Evolutionary conservation across 2,329 filamentous ascomycete species (phyloP).

Genomic region (Sclerotinia spermophila): DNA sequence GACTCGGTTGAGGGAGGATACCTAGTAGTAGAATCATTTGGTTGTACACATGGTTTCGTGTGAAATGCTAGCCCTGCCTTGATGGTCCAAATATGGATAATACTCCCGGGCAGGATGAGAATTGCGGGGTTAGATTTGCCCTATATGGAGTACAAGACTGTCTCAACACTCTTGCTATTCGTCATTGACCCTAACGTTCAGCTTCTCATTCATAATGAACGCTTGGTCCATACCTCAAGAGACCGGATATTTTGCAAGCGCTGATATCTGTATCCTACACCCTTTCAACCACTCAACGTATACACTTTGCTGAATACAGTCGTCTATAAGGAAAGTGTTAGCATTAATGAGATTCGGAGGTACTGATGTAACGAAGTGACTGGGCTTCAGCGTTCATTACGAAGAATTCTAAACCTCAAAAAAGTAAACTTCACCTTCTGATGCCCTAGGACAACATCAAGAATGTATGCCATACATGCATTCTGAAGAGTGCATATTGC

Average conservation of each 20-base stretch:
- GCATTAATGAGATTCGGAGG: not conserved
- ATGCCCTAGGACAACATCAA: too few relatives aligned
- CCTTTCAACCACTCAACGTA: not conserved
- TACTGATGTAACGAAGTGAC: not conserved
- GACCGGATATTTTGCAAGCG: not conserved
- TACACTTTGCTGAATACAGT: not conserved
- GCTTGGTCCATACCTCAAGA: not conserved
- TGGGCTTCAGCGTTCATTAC: not conserved
- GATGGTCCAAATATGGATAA: not conserved
- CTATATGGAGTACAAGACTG: not conserved
- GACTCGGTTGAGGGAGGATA: not conserved
- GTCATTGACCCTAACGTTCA: too few relatives aligned
- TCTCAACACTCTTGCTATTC: not conserved
- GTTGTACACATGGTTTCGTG: not conserved
- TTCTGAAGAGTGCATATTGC: too few relatives aligned
- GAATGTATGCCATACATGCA: too few relatives aligned
- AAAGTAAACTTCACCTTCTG: too few relatives aligned
- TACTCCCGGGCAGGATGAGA: not conserved
- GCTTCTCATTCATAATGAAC: accelerated
- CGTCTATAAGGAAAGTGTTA: not conserved
- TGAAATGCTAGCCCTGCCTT: not conserved
- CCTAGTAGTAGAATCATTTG: not conserved
- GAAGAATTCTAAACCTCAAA: too few relatives aligned
- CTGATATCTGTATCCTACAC: not conserved
- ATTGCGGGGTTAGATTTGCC: not conserved